Conservation (phyloP, 495 filamentous ascomycete genomes). For the Penicillium cinerascens region DNA sequence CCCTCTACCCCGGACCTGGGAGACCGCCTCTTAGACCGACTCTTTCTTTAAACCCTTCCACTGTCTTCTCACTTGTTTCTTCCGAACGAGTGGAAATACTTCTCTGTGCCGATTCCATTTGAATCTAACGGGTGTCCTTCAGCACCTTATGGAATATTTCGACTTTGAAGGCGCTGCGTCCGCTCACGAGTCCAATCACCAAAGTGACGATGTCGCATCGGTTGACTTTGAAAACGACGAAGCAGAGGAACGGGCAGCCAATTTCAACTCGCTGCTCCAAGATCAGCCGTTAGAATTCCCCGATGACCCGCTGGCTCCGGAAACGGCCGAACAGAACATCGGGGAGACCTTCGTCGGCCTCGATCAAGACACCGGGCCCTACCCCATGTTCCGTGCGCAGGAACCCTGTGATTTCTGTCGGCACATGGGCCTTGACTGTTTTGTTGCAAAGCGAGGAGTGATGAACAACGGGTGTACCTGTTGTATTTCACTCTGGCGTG, state of each 20-base stretch:
- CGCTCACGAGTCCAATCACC: slow-evolving; percentile 31
- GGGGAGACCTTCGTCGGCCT: slow-evolving; percentile 22
- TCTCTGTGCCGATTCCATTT: not conserved
- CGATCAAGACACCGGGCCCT: slow-evolving; percentile 36
- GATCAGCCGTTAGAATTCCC: slow-evolving; percentile 39
- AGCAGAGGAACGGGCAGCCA: slow-evolving; percentile 31
- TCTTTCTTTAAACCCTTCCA: slow-evolving; percentile 16
- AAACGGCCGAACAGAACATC: slow-evolving; percentile 23
- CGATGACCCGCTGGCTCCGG: slow-evolving; percentile 28
- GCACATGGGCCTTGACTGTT: slow-evolving; percentile 67
- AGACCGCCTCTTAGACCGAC: slow-evolving; percentile 22
- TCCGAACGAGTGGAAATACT: not conserved
- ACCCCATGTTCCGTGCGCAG: slow-evolving; percentile 47
- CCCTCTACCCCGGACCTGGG: slow-evolving; percentile 38
- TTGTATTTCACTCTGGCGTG: slow-evolving; percentile 70
- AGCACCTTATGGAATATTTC: slow-evolving; percentile 49
- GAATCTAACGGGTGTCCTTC: not conserved
- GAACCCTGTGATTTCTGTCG: slow-evolving; percentile 70
- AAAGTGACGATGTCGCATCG: slow-evolving; percentile 42
- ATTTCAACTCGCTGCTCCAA: slow-evolving; percentile 35
- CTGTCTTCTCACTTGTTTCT: slow-evolving; percentile 1
- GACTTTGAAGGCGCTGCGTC: slow-evolving; percentile 51
- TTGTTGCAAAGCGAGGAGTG: slow-evolving; percentile 64
- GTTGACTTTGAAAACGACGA: slow-evolving; percentile 39
- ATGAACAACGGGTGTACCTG: slow-evolving; percentile 69